phyloP scores from a whole-genome alignment of 306 rosid genomes.

The Prunus mume region DNA sequence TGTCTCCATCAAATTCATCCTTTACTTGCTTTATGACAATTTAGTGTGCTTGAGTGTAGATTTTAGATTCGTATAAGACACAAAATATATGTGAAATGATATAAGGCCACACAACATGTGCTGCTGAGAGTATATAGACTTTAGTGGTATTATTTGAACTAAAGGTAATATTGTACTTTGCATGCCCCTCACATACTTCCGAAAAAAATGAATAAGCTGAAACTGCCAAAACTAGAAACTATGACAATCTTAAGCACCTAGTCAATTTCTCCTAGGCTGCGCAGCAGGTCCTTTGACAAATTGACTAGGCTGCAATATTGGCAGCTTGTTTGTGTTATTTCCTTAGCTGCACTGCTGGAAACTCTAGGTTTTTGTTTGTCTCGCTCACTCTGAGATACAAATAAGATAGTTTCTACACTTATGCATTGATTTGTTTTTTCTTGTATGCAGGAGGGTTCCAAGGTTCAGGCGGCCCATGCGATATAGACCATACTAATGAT shows the following conservation, averaged over 20 bases:
- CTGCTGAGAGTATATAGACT: neutral
- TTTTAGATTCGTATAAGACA: neutral
- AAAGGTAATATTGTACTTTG: neutral
- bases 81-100: neutral
- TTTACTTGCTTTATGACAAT: neutral
- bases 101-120: neutral
- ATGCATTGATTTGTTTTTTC: slow-evolving; percentile 15
- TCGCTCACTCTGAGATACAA: neutral
- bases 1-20: neutral
- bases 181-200: neutral
- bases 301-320: neutral
- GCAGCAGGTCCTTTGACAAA: neutral
- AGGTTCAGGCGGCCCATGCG: slow-evolving; percentile 92
- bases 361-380: slow-evolving; percentile 9
- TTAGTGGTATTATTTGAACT: neutral
- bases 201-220: neutral
- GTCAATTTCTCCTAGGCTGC: neutral
- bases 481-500: slow-evolving; percentile 78
- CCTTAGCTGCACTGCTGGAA: neutral
- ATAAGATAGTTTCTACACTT: too few relatives aligned
- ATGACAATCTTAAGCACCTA: neutral
- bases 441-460: slow-evolving; percentile 77
- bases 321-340: neutral
- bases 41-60: neutral
- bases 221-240: neutral